Base-by-base conservation (phyloP, 2,329 filamentous ascomycete genomes). In the Pestalotiopsis fici region DNA sequence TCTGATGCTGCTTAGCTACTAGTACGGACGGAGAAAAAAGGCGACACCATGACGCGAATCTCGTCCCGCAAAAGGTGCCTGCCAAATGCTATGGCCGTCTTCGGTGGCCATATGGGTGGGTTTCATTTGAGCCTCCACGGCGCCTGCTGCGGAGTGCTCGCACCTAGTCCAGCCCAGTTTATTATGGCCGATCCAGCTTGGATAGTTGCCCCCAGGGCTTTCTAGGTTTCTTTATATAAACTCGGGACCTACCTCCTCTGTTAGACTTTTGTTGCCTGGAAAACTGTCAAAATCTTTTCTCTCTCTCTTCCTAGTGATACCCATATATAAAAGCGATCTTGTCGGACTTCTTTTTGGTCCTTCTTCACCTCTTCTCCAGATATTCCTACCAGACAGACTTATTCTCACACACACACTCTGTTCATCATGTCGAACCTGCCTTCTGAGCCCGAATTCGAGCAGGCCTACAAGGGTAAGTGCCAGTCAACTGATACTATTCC, bases 401-500 rank as follows among this genome's bases (percentile, higher is more conserved):
- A 39, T 23, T 37, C 21, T 25, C 39, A 28, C 25, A n/a, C n/a
- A 47, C 37, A 43, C n/a, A 47, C 37, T 21, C 12, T n/a, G 23
- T 37, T 35, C 64, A 66, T 15, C 73, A 96, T 97, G 93, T 93
- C 94, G 74, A 91, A 96, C 86, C 87, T 96, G 77, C 90, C 93
- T 64, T 84, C 85, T 71, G 95, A 98, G 89, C 95, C 96, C 78
- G 95, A 99, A 87, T 98, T 98, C 86, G 91, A 98, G 90, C 95
- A 98, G 89, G 95, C 95, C 78, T 97, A 97, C 90, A 93, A 94
- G 82, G 94, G 94, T 97, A 85, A 78, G 87, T 18, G 61, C 15
- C 23, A 15, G n/a, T 57, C 13, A n/a, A 15, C 15, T 80, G 64
- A 56, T 50, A 63, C 60, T 35, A 3, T 35, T 11, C 63, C 28